phyloP scores from a whole-genome alignment of 1,139 yeast species.

The Yamadazyma conglobata region DNA sequence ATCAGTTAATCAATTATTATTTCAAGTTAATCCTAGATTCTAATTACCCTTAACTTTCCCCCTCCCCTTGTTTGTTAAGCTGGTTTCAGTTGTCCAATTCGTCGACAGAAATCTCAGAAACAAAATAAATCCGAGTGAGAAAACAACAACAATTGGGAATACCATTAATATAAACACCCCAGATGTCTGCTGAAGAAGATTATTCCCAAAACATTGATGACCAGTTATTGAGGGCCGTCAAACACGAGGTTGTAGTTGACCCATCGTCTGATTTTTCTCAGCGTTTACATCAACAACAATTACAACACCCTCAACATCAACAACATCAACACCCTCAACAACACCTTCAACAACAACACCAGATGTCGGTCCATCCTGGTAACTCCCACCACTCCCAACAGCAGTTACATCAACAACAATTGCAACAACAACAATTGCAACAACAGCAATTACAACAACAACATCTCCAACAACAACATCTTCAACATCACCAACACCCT shows the following conservation, averaged over 20 bases:
- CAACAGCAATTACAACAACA: conserved; percentile 15
- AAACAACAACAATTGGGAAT: no score
- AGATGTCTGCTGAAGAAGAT: conserved; percentile 24
- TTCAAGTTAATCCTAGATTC: not conserved
- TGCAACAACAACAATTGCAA: conserved; percentile 11
- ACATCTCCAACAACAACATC: conserved; percentile 14
- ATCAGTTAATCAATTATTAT: not conserved
- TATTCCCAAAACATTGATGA: conserved; percentile 46
- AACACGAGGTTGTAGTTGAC: conserved; percentile 30
- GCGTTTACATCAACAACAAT: conserved; percentile 18
- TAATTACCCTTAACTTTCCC: no score
- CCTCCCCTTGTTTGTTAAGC: no score
- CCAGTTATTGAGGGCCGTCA: conserved; percentile 39
- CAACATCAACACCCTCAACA: conserved; percentile 14
- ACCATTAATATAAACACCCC: no score
- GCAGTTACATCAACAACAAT: conserved; percentile 15
- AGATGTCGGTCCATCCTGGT: conserved; percentile 11
- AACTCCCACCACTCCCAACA: conserved; percentile 11
- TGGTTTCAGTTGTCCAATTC: no score
- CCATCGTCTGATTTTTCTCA: conserved; percentile 14
- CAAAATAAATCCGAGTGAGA: no score
- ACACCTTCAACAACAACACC: conserved; percentile 13
- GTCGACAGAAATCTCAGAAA: no score
- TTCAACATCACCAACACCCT: conserved; percentile 8
- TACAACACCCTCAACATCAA: conserved; percentile 14